Conservation (phyloP, 2,329 filamentous ascomycete genomes). For the Arthrobotrys entomopaga region DNA sequence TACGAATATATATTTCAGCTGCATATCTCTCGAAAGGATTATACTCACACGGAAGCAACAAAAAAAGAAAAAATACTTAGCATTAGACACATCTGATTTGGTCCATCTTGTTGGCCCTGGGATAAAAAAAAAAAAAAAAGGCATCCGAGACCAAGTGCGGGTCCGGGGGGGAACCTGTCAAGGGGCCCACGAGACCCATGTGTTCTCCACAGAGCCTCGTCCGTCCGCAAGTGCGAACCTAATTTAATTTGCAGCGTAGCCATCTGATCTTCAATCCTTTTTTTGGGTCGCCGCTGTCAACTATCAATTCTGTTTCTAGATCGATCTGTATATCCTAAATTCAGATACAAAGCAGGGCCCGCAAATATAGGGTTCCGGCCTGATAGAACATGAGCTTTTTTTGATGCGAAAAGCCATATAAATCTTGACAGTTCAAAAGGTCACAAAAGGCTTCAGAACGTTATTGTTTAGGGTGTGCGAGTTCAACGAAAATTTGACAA, state of each 20-base stretch:
- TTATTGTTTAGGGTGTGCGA: slow-evolving; percentile 11
- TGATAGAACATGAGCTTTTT: slow-evolving; percentile 25
- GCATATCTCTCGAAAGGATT: slow-evolving; percentile 19
- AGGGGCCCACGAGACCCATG: slow-evolving; percentile 42
- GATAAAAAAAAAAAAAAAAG: slow-evolving; percentile 2
- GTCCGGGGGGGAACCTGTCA: slow-evolving; percentile 11
- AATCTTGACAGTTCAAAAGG: background rate
- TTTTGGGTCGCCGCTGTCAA: slow-evolving; percentile 13
- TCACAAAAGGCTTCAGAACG: background rate
- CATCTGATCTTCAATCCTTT: background rate
- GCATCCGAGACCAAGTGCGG: slow-evolving; percentile 38
- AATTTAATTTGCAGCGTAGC: slow-evolving; percentile 2
- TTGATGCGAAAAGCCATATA: background rate
- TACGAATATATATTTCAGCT: slow-evolving; percentile 13
- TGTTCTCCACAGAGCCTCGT: background rate
- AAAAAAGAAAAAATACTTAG: no score
- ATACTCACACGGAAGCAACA: slow-evolving; percentile 11
- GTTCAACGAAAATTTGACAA: slow-evolving; percentile 15
- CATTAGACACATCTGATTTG: slow-evolving; percentile 19
- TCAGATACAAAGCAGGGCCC: slow-evolving; percentile 17
- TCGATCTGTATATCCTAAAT: background rate
- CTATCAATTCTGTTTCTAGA: slow-evolving; percentile 14
- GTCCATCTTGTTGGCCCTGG: slow-evolving; percentile 8
- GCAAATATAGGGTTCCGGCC: slow-evolving; percentile 30
- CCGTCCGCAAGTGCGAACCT: slow-evolving; percentile 2